Percentiles rank a stretch among this genome's conserved stretches.
phyloP scores from a whole-genome alignment of 768 basidiomycete species.

The Suillus subluteus region DNA sequence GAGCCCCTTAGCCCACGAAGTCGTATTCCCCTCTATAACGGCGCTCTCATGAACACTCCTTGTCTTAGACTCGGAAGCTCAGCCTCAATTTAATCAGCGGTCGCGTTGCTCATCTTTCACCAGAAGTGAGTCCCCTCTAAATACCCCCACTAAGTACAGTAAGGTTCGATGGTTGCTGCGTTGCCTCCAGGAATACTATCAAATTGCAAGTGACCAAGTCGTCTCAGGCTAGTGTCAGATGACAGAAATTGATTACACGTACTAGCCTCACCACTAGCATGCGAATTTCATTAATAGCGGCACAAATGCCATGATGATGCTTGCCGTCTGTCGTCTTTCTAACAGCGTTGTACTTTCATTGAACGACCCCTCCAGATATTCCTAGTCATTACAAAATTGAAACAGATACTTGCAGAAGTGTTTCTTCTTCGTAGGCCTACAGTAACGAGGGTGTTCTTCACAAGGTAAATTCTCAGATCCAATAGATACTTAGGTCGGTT shows the following conservation, averaged over 20 bases:
- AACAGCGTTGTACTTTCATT: background rate
- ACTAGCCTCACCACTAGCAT: background rate
- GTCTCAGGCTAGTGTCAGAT: background rate
- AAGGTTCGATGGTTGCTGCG: background rate
- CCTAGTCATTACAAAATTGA: background rate
- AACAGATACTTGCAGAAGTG: background rate
- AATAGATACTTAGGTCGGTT: background rate
- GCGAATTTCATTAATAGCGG: background rate
- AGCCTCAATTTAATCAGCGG: background rate
- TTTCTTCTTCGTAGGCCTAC: background rate
- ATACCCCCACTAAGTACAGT: background rate
- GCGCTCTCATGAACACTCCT: background rate
- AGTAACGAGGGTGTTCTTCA: background rate
- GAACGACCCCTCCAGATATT: background rate
- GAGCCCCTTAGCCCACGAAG: background rate
- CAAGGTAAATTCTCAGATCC: background rate
- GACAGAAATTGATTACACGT: background rate
- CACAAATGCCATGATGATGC: background rate
- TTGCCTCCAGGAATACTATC: background rate
- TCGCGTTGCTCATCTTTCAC: background rate
- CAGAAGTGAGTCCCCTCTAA: background rate
- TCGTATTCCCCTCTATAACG: background rate
- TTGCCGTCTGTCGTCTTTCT: background rate
- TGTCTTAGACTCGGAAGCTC: background rate
- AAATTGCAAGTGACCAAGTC: background rate